phyloP scores from a whole-genome alignment of 1,139 yeast species.

The Saccharomyces pastorianus region DNA sequence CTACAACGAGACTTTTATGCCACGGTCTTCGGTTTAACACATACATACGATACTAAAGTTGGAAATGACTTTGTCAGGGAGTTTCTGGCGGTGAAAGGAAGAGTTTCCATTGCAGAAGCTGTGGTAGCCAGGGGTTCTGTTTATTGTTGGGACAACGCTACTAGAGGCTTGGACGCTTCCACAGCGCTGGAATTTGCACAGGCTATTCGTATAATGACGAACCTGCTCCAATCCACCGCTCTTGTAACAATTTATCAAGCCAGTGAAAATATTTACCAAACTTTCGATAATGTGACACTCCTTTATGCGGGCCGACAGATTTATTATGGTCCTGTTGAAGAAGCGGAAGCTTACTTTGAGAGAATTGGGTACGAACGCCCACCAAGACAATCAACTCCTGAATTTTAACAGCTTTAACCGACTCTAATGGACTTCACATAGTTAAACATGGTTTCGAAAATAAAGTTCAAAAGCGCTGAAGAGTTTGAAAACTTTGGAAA shows the following conservation, averaged over 20 bases:
- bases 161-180: conserved; percentile 67
- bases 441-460: conserved; percentile 44
- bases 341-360: neutral
- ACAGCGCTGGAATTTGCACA: conserved; percentile 52
- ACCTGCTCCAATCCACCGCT: neutral
- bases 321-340: neutral
- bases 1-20: neutral
- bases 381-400: neutral
- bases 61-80: conserved; percentile 57
- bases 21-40: conserved; percentile 24
- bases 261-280: neutral
- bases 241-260: neutral
- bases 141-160: conserved; percentile 67
- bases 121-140: conserved; percentile 51
- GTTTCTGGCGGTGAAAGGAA: conserved; percentile 61
- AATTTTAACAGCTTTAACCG: neutral
- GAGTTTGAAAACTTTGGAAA: conserved; percentile 62
- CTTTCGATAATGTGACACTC: neutral
- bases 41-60: conserved; percentile 47
- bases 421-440: conserved; percentile 23
- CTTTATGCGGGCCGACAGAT: neutral
- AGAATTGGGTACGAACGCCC: neutral
- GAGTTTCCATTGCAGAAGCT: conserved; percentile 57
- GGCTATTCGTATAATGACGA: neutral
- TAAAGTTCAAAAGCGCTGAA: conserved; percentile 52